Conservation (phyloP, 768 basidiomycete species). For the Termitomyces sp. region DNA sequence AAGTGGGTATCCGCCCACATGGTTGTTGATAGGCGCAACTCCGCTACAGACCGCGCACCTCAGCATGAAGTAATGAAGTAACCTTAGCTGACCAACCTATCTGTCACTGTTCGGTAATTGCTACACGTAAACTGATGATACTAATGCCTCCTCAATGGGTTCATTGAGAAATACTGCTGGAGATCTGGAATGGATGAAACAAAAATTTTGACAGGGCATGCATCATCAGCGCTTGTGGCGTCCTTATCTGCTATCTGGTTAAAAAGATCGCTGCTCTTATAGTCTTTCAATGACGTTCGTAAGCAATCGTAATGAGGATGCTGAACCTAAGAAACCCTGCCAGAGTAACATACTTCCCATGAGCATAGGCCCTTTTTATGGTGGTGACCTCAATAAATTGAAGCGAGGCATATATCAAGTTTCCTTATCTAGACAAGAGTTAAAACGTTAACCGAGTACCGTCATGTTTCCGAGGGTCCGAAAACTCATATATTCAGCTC, state of each 20-base stretch:
- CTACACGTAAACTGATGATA: not conserved
- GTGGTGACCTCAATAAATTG: not conserved
- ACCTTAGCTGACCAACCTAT: not conserved
- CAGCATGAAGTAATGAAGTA: not conserved
- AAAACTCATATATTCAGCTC: not conserved
- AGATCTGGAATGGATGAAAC: not conserved
- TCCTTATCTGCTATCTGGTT: not conserved
- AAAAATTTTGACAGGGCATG: not conserved
- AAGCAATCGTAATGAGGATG: not conserved
- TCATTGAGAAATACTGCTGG: too few species aligned
- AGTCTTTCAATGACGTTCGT: not conserved
- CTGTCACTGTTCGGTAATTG: not conserved
- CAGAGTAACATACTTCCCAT: not conserved
- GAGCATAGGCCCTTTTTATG: not conserved
- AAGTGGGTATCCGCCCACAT: not conserved
- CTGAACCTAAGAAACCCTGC: not conserved
- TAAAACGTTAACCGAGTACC: slow-evolving; percentile 6
- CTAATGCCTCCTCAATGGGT: too few species aligned
- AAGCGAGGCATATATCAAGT: not conserved
- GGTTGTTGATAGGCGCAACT: not conserved
- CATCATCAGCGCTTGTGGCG: not conserved
- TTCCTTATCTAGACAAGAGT: not conserved
- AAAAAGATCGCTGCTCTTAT: not conserved
- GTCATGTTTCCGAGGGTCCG: slow-evolving; percentile 15
- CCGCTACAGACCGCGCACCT: not conserved